Evolutionary conservation across 495 filamentous ascomycete species (phyloP).

Genomic region (Aspergillus diversus): DNA sequence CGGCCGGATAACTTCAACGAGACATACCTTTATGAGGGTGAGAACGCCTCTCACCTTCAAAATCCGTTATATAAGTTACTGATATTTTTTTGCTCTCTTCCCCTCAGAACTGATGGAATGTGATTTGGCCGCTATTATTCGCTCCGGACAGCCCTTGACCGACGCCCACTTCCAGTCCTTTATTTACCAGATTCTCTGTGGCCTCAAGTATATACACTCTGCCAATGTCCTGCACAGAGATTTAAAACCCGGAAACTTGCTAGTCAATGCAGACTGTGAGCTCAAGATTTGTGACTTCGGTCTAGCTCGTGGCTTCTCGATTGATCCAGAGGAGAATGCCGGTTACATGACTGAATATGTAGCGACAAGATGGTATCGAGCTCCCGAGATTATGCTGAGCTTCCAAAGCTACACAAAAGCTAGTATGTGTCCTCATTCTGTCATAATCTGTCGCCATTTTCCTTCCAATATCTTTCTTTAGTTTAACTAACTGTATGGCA

Average conservation of each 20-base stretch:
- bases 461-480: neutral
- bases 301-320: slow-evolving; percentile 91
- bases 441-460: neutral
- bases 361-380: slow-evolving; percentile 97
- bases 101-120: slow-evolving; percentile 94
- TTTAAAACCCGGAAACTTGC: slow-evolving; percentile 93
- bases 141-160: slow-evolving; percentile 92
- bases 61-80: slow-evolving; percentile 1
- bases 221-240: slow-evolving; percentile 97
- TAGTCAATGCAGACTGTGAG: slow-evolving; percentile 98
- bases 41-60: slow-evolving; percentile 17
- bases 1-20: slow-evolving; percentile 98
- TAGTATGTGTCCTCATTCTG: slow-evolving; percentile 63
- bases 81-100: slow-evolving; percentile 16
- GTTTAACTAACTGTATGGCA: slow-evolving; percentile 38
- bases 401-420: slow-evolving; percentile 99
- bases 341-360: slow-evolving; percentile 99
- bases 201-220: slow-evolving; percentile 98
- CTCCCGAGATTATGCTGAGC: slow-evolving; percentile 98
- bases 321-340: slow-evolving; percentile 96
- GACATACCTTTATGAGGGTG: slow-evolving; percentile 98
- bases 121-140: slow-evolving; percentile 96
- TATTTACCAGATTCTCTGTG: slow-evolving; percentile 93
- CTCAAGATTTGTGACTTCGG: slow-evolving; percentile 99
- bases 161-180: slow-evolving; percentile 96